phyloP scores from a whole-genome alignment of 129 eudicot species.

The Artemisia annua region DNA sequence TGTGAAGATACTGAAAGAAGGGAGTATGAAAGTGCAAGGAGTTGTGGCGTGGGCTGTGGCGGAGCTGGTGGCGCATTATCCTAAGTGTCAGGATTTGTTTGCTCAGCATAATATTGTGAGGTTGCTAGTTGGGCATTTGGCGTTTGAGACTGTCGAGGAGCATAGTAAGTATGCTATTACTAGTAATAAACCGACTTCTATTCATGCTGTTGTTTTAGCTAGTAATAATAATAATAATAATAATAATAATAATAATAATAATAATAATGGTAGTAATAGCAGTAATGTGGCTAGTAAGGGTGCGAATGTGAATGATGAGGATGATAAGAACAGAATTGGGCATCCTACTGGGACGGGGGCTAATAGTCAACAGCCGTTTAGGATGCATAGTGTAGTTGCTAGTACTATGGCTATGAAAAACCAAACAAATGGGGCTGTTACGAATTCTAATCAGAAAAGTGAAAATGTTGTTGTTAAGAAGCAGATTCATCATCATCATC shows the following conservation, averaged over 20 bases:
- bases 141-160: constrained; percentile 46
- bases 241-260: constrained; percentile 16
- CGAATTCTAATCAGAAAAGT: constrained; percentile 4
- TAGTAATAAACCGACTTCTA: constrained; percentile 37
- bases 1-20: constrained; percentile 43
- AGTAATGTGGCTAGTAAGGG: background rate
- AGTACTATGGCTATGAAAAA: constrained; percentile 41
- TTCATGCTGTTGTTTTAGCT: constrained; percentile 45
- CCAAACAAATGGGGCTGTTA: constrained; percentile 9
- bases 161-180: constrained; percentile 53
- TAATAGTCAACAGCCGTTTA: constrained; percentile 25
- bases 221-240: constrained; percentile 23
- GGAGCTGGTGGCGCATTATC: constrained; percentile 39
- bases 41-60: constrained; percentile 55
- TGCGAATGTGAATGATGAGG: background rate
- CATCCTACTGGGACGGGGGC: constrained; percentile 27
- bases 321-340: constrained; percentile 23
- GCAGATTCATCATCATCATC: constrained; percentile 38
- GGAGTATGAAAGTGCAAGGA: constrained; percentile 45
- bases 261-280: constrained; percentile 5
- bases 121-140: constrained; percentile 43
- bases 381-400: constrained; percentile 44
- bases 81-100: constrained; percentile 44
- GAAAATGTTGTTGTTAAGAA: constrained; percentile 29
- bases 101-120: constrained; percentile 46